These are phyloP conservation scores for Papiliotrema fonsecae DNA, from an alignment of 1,284 basidiomycete species.

Conservation along the genomic window DNA sequence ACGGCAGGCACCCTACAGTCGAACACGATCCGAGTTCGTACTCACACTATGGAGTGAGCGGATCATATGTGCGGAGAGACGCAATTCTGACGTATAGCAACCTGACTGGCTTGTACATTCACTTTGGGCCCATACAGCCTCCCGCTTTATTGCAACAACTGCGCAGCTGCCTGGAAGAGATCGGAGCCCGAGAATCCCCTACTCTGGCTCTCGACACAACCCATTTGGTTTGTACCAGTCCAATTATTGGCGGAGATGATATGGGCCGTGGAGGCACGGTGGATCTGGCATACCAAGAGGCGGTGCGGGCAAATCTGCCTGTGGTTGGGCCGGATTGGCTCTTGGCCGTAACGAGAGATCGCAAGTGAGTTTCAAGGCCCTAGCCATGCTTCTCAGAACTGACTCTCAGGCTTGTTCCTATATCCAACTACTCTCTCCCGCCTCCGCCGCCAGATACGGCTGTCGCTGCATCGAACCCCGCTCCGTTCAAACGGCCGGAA, in stretches of 20 bases:
- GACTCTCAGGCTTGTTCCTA: slow-evolving; percentile 69
- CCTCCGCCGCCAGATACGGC: slow-evolving; percentile 54
- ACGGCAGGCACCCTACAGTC: slow-evolving; percentile 83
- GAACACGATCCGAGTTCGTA: slow-evolving; percentile 71
- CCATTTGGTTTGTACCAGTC: slow-evolving; percentile 90
- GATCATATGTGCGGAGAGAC: not conserved
- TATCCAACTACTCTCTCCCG: slow-evolving; percentile 73
- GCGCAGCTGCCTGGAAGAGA: slow-evolving; percentile 69
- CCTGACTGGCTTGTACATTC: slow-evolving; percentile 85
- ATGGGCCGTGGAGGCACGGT: slow-evolving; percentile 27
- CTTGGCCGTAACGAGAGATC: slow-evolving; percentile 73
- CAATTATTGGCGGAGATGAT: slow-evolving; percentile 59
- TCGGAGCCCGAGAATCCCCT: slow-evolving; percentile 82
- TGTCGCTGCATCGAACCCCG: slow-evolving; percentile 50
- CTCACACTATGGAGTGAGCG: slow-evolving; percentile 70
- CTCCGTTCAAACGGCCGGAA: slow-evolving; percentile 50
- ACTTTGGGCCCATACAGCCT: slow-evolving; percentile 83
- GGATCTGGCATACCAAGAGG: slow-evolving; percentile 81
- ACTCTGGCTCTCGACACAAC: slow-evolving; percentile 94
- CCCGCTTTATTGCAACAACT: slow-evolving; percentile 67
- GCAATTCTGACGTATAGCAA: slow-evolving; percentile 54
- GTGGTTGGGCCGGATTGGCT: slow-evolving; percentile 88
- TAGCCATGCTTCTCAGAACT: not conserved
- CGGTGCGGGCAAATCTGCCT: slow-evolving; percentile 81
- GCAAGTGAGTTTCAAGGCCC: slow-evolving; percentile 57